Evolutionary conservation across 2,329 filamentous ascomycete species (phyloP).

Genomic region (Cercospora brassicicola): DNA sequence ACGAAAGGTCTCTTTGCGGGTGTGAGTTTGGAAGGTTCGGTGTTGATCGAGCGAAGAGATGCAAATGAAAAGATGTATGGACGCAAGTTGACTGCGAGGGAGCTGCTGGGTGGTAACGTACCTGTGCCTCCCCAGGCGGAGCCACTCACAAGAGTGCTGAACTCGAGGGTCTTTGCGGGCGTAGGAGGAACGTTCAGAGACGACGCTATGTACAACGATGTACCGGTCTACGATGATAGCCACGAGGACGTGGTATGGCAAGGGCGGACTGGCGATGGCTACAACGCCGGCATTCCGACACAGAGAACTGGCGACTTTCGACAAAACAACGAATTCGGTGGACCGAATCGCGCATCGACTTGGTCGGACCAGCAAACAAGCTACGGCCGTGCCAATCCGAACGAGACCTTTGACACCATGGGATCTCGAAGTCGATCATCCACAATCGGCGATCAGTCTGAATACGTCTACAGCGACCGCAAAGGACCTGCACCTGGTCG

Average conservation of each 20-base stretch:
- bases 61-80: constrained; percentile 97
- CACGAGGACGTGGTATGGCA: constrained; percentile 86
- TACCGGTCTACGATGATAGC: constrained; percentile 80
- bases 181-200: constrained; percentile 48
- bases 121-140: constrained; percentile 77
- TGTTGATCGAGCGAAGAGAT: constrained; percentile 90
- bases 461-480: constrained; percentile 58
- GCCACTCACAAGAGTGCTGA: constrained; percentile 80
- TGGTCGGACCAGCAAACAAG: constrained; percentile 62
- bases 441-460: constrained; percentile 47
- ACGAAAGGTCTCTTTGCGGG: constrained; percentile 97
- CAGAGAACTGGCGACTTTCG: constrained; percentile 48
- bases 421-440: constrained; percentile 36
- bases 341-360: constrained; percentile 64
- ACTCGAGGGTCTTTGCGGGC: constrained; percentile 80
- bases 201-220: constrained; percentile 84
- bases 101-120: constrained; percentile 77
- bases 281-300: constrained; percentile 64
- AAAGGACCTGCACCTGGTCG: constrained; percentile 63
- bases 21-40: constrained; percentile 89
- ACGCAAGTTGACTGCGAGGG: constrained; percentile 72
- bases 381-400: constrained; percentile 62
- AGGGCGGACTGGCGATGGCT: constrained; percentile 67
- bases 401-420: constrained; percentile 52
- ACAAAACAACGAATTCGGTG: constrained; percentile 46